Evolutionary conservation across 78 protist species (phyloP).

Genomic region (Dictyostelium firmibasis): DNA sequence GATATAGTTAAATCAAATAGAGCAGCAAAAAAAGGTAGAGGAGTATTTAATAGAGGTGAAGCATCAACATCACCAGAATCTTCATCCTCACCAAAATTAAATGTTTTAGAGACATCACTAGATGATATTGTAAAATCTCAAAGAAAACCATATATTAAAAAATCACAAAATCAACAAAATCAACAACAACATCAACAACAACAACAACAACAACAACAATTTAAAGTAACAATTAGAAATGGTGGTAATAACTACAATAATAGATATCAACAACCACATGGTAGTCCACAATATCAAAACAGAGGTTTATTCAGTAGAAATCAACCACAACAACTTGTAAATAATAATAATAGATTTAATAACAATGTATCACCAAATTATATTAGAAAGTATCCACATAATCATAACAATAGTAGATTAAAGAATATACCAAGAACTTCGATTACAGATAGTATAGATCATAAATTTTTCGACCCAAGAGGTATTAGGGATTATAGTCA

Average conservation of each 20-base stretch:
- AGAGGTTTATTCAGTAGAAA: background rate
- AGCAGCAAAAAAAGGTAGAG: background rate
- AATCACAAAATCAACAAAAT: background rate
- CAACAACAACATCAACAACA: background rate
- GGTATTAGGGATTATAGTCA: conserved; percentile 67
- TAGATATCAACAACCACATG: background rate
- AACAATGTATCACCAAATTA: background rate
- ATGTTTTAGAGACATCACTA: conserved; percentile 5
- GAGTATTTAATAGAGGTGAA: background rate
- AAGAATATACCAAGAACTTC: background rate
- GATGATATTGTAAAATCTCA: conserved; percentile 21
- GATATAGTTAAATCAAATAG: background rate
- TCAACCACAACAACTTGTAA: conserved; percentile 4
- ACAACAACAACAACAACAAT: background rate
- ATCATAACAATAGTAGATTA: background rate
- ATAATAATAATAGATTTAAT: background rate
- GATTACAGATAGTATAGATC: conserved; percentile 40
- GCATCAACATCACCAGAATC: background rate
- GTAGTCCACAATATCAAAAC: background rate
- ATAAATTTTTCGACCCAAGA: conserved; percentile 58
- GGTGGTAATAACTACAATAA: background rate
- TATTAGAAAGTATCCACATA: background rate
- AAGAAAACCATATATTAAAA: conserved; percentile 5
- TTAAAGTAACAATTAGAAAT: background rate
- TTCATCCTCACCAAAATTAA: background rate